Evolutionary conservation across 73 alveolate genomes (phyloP).

Genomic region (Diophrys sp.): DNA sequence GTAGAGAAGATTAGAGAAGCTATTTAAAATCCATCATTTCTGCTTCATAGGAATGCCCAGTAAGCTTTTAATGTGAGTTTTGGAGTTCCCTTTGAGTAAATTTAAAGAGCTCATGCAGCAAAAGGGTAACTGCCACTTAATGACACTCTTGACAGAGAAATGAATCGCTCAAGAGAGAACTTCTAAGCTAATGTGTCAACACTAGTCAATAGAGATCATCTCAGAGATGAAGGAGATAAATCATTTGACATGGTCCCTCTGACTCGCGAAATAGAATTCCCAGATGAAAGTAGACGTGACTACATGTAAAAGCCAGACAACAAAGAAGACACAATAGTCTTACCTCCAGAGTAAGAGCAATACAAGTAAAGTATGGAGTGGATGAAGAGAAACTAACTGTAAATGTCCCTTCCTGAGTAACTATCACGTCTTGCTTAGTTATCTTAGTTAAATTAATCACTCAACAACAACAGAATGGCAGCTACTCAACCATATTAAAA

Average conservation of each 20-base stretch:
- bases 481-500: background rate
- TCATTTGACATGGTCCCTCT: background rate
- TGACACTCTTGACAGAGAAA: background rate
- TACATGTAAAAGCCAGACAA: background rate
- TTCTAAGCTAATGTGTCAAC: background rate
- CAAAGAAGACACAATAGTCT: background rate
- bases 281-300: background rate
- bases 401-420: background rate
- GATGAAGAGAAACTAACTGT: background rate
- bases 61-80: background rate
- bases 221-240: too few species aligned
- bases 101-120: background rate
- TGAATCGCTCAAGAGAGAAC: background rate
- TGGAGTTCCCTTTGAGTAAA: background rate
- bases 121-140: background rate
- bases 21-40: slow-evolving; percentile 13
- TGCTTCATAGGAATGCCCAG: background rate
- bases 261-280: background rate
- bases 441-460: background rate
- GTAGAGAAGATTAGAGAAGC: slow-evolving; percentile 56
- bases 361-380: background rate
- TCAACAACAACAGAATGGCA: background rate
- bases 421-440: background rate
- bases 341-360: background rate
- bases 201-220: too few species aligned